Conservation (phyloP, 2,329 filamentous ascomycete genomes). For the Apiospora sp. region DNA sequence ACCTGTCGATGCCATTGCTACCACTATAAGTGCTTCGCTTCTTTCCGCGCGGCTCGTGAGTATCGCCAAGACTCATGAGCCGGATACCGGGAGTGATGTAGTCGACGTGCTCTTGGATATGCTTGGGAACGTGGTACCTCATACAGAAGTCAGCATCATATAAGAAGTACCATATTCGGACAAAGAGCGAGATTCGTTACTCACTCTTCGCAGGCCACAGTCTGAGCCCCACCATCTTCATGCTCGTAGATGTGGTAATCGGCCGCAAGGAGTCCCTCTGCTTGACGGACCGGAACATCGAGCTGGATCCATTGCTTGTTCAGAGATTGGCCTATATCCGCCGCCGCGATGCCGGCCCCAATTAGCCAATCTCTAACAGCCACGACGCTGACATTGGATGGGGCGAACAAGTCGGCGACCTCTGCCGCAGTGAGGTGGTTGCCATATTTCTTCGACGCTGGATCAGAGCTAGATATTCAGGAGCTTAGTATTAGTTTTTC, state of each 20-base stretch:
- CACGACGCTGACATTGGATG: constrained; percentile 42
- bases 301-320: constrained; percentile 51
- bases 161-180: too few relatives aligned
- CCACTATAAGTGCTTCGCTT: constrained; percentile 31
- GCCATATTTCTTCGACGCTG: constrained; percentile 47
- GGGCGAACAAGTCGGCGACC: constrained; percentile 49
- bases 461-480: constrained; percentile 45
- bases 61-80: constrained; percentile 44
- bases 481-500: background rate
- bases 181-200: constrained; percentile 22
- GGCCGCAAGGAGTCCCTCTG: constrained; percentile 49
- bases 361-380: constrained; percentile 49
- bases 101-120: constrained; percentile 58
- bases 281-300: constrained; percentile 47
- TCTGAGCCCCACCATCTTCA: constrained; percentile 43
- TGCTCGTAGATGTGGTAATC: constrained; percentile 53
- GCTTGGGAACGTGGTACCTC: constrained; percentile 57
- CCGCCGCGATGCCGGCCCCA: constrained; percentile 40
- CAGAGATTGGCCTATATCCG: constrained; percentile 43
- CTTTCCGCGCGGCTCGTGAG: constrained; percentile 26
- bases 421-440: constrained; percentile 48
- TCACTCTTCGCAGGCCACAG: constrained; percentile 47
- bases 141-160: too few relatives aligned
- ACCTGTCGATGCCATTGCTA: constrained; percentile 33
- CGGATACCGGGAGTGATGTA: constrained; percentile 65